These are phyloP conservation scores for Chlorella sp. DNA, from an alignment of 139 green algal species.

Conservation along the genomic window DNA sequence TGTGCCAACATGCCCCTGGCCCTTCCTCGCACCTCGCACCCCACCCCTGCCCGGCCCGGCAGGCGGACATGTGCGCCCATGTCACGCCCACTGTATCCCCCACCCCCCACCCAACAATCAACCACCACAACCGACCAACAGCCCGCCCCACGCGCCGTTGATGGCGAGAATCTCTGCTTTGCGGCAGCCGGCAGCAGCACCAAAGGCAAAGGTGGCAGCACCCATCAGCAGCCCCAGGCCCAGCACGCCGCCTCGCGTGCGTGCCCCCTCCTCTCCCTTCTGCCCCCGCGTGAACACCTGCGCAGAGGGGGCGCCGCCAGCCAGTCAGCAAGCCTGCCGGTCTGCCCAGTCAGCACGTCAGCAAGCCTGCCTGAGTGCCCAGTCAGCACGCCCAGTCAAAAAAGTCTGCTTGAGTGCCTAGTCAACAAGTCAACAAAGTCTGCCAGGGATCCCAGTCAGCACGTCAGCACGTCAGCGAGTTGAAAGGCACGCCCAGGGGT, in stretches of 20 bases:
- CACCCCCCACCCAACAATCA: background rate
- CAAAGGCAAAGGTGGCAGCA: constrained; percentile 70
- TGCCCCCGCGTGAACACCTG: constrained; percentile 67
- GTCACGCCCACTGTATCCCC: too few species aligned
- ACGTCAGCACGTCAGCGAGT: too few species aligned
- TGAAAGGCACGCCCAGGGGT: too few species aligned
- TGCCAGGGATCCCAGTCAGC: too few species aligned
- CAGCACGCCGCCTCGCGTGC: constrained; percentile 52
- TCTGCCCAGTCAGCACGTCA: too few species aligned
- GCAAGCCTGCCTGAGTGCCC: too few species aligned
- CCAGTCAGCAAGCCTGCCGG: too few species aligned
- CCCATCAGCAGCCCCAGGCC: constrained; percentile 79
- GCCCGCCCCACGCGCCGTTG: constrained; percentile 65
- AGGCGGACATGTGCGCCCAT: too few species aligned
- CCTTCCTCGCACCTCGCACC: background rate
- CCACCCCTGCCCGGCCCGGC: background rate
- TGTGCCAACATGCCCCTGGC: background rate
- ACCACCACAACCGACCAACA: background rate
- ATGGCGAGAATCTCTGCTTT: constrained; percentile 88
- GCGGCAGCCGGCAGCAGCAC: constrained; percentile 56
- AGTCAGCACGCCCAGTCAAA: too few species aligned
- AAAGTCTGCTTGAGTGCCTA: too few species aligned
- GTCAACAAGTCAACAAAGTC: too few species aligned
- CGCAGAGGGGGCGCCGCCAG: too few species aligned
- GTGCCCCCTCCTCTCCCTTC: constrained; percentile 45